Conservation (phyloP, 176 grass and related monocot genomes). For the Cenchrus americanus region DNA sequence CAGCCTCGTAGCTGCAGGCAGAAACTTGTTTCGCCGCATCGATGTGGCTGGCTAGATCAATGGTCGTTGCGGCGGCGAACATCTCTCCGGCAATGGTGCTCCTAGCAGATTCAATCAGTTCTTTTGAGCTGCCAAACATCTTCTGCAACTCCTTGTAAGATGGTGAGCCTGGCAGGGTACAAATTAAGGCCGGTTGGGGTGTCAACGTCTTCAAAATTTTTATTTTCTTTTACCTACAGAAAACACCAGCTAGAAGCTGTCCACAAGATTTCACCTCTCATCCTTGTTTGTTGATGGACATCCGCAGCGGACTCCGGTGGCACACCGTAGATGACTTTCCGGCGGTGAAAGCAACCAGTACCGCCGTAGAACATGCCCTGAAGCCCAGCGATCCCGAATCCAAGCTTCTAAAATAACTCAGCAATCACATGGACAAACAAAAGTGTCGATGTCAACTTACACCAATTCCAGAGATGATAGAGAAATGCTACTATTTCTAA, state of each 20-base stretch:
- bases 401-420: constrained; percentile 17
- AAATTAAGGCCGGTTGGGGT: neutral
- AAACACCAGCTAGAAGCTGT: neutral
- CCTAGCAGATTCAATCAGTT: constrained; percentile 34
- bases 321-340: constrained; percentile 53
- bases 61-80: neutral
- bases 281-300: neutral
- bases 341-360: constrained; percentile 62
- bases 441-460: neutral
- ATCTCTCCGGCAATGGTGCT: neutral
- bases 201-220: too few relatives aligned
- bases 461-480: neutral
- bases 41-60: neutral
- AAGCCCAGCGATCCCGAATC: neutral
- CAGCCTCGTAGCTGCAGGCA: constrained; percentile 26
- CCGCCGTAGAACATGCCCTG: constrained; percentile 48
- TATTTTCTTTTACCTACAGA: too few relatives aligned
- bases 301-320: neutral
- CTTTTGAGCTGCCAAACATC: constrained; percentile 37
- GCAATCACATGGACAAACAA: neutral
- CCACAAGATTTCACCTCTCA: constrained; percentile 20
- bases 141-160: constrained; percentile 40
- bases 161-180: constrained; percentile 23
- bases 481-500: too few relatives aligned
- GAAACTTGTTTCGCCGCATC: constrained; percentile 32